A percentile compares a stretch with the other conserved stretches of the same genome.
Evolutionary conservation across 306 rosid species (phyloP).

Genomic region (Inga laurina): DNA sequence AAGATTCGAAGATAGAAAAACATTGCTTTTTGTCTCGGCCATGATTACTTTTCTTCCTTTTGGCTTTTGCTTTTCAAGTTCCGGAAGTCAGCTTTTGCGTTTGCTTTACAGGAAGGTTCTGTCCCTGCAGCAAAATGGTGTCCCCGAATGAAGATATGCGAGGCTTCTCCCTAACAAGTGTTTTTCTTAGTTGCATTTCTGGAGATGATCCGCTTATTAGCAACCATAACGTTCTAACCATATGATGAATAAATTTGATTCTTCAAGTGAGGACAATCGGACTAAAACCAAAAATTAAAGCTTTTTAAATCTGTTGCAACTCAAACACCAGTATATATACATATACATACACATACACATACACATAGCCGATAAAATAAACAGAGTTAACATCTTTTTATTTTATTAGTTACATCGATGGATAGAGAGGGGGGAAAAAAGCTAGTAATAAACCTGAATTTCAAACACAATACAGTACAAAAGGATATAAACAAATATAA

Average conservation of each 20-base stretch:
- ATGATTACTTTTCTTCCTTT: not conserved
- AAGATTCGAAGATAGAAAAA: not conserved
- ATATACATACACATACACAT: not conserved
- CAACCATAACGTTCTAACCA: not conserved
- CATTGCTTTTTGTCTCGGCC: not conserved
- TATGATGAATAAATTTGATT: not conserved
- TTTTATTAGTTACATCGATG: not conserved
- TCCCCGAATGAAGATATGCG: not conserved
- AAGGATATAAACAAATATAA: not conserved
- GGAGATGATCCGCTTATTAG: not conserved
- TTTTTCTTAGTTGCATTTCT: not conserved
- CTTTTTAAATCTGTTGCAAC: not conserved
- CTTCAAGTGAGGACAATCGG: not conserved
- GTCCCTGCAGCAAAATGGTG: not conserved
- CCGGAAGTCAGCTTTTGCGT: not conserved
- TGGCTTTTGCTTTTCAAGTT: not conserved
- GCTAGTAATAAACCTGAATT: constrained; percentile 10
- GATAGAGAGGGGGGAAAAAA: not conserved
- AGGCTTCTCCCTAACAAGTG: not conserved
- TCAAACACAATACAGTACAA: constrained; percentile 3
- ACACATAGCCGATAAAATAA: not conserved
- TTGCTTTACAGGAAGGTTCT: constrained; percentile 1
- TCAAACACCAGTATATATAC: not conserved
- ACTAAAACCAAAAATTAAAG: not conserved
- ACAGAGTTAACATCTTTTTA: not conserved